These are phyloP conservation scores for Paracoccidioides brasiliensis DNA, from an alignment of 2,329 filamentous ascomycete species.

Conservation along the genomic window DNA sequence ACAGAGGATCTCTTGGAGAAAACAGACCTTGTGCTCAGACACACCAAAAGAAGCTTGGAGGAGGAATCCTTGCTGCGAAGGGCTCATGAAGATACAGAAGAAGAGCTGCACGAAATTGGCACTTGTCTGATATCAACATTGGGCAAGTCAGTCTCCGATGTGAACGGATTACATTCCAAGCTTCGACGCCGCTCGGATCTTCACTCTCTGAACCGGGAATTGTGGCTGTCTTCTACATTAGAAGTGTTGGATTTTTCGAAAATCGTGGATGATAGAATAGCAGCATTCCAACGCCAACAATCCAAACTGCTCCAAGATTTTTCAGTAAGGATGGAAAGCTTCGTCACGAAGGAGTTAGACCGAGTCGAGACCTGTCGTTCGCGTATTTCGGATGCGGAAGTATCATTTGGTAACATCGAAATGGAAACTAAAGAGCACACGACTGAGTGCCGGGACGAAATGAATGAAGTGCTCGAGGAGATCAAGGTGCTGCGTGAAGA, in stretches of 20 bases:
- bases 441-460: slow-evolving; percentile 55
- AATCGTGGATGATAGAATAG: slow-evolving; percentile 62
- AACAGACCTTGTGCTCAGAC: slow-evolving; percentile 69
- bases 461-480: slow-evolving; percentile 84
- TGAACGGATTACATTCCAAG: slow-evolving; percentile 73
- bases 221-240: slow-evolving; percentile 63
- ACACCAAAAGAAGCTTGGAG: slow-evolving; percentile 60
- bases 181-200: slow-evolving; percentile 74
- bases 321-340: slow-evolving; percentile 58
- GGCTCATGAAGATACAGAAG: slow-evolving; percentile 77
- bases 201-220: slow-evolving; percentile 62
- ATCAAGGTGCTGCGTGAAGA: slow-evolving; percentile 81
- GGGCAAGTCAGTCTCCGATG: slow-evolving; percentile 62
- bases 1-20: slow-evolving; percentile 74
- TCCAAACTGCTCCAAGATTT: slow-evolving; percentile 54
- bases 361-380: slow-evolving; percentile 57
- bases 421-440: slow-evolving; percentile 45
- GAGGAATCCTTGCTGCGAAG: slow-evolving; percentile 70
- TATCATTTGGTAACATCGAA: slow-evolving; percentile 54
- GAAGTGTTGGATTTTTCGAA: slow-evolving; percentile 65
- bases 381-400: slow-evolving; percentile 56
- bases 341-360: slow-evolving; percentile 61
- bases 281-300: slow-evolving; percentile 60
- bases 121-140: slow-evolving; percentile 65
- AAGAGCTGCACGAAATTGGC: slow-evolving; percentile 59